These are phyloP conservation scores for Colletotrichum filicis DNA, from an alignment of 2,329 filamentous ascomycete species.

Conservation along the genomic window DNA sequence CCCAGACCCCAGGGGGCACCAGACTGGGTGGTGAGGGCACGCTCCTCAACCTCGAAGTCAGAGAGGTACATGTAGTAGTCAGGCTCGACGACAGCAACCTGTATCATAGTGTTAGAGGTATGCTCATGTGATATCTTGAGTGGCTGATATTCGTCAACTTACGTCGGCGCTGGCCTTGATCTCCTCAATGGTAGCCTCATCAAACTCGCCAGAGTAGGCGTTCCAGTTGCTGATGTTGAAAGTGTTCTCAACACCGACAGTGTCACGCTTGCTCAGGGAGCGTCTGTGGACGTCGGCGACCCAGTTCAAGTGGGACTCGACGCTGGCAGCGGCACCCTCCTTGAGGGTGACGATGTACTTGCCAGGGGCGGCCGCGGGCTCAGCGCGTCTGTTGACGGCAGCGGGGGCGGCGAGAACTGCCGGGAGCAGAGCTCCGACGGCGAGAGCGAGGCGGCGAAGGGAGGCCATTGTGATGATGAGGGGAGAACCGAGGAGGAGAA, in stretches of 20 bases:
- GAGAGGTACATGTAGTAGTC: constrained; percentile 38
- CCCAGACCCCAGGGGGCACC: constrained; percentile 56
- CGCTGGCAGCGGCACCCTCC: constrained; percentile 43
- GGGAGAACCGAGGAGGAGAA: background rate
- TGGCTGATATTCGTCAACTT: constrained; percentile 35
- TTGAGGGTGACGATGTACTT: constrained; percentile 59
- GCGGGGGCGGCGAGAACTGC: constrained; percentile 37
- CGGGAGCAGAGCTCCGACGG: constrained; percentile 46
- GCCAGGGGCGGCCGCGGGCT: constrained; percentile 46
- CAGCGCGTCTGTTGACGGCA: constrained; percentile 43
- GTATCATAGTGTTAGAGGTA: constrained; percentile 25
- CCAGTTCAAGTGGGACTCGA: constrained; percentile 42
- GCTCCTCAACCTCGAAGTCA: constrained; percentile 22
- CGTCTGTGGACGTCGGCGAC: constrained; percentile 45
- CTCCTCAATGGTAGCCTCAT: constrained; percentile 50
- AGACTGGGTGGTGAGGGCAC: constrained; percentile 45
- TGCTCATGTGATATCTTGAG: rapidly evolving
- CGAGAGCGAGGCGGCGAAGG: constrained; percentile 44
- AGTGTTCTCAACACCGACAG: constrained; percentile 26
- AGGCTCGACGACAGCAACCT: constrained; percentile 48
- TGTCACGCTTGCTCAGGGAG: constrained; percentile 44
- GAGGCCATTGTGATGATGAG: constrained; percentile 40
- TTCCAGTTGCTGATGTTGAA: constrained; percentile 46
- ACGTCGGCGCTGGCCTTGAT: constrained; percentile 53
- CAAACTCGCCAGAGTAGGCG: constrained; percentile 57